Base-by-base conservation (phyloP, 2,329 filamentous ascomycete species). In the Alternaria arbusti region DNA sequence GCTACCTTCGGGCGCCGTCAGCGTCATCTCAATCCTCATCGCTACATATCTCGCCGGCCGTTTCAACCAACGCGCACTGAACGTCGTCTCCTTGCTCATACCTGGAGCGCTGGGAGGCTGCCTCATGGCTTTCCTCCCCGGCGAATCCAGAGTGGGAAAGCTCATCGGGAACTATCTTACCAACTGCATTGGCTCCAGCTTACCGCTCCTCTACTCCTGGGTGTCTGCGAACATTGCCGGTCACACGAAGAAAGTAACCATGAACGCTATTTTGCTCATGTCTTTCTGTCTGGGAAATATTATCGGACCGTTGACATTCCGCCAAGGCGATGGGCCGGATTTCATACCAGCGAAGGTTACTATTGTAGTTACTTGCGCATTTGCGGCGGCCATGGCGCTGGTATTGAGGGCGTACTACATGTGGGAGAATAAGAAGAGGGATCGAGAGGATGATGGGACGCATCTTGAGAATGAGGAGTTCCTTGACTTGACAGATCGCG, bases 241-340 rank as follows among this genome's bases (percentile, higher is more conserved):
- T 3, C 73, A 78, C 44, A 79, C 75, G 9, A 79, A 79, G 66
- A 77, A 90, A 72, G 87, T 89, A 49, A 85, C 89, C 25, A 87
- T 87, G n/a, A 88, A 88, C 26, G 75, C 70, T 7, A 75, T 79
- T 0, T 64, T 80, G 8, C 80, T 80, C 60, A 75, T 80, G 66
- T 83, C 83, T 0, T 87, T 79, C 54, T 81, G 76, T 36, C 46
- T 78, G 0, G 78, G 78, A 2, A 84, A 83, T 52, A 81, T 84
- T 52, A 76, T 83, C 5, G 81, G 74, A 0, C 82, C 82, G 0
- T 75, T 81, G 54, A 82, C 82, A 22, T 84, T 83, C 70, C 74
- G 76, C 28, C 57, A 77, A 0, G 58, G 68, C 0, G 77, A 82
- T 49, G 74, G 76, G 0, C 81, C 76, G 0, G 60, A 71, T 1